phyloP scores from a whole-genome alignment of 2,329 filamentous ascomycete genomes.

The Knoxdaviesia proteae region DNA sequence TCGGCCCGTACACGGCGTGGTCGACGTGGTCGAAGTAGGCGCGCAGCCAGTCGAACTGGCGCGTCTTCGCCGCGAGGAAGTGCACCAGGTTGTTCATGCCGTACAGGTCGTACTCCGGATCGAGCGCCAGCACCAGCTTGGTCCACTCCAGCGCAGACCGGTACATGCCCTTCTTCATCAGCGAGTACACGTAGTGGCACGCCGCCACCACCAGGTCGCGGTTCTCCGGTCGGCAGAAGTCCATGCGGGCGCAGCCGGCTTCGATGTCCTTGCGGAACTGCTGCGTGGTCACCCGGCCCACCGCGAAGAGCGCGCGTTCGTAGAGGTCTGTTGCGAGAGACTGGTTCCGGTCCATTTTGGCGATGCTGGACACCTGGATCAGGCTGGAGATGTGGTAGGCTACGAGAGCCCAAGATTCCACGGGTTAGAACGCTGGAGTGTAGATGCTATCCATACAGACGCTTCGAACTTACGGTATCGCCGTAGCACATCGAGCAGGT shows the following conservation, averaged over 20 bases:
- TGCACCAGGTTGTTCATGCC: conserved; percentile 65
- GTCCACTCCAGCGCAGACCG: conserved; percentile 87
- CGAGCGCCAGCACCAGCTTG: conserved; percentile 59
- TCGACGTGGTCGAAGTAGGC: conserved; percentile 35
- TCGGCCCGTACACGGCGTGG: conserved; percentile 15
- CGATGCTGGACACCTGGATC: conserved; percentile 83
- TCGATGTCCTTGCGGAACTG: conserved; percentile 59
- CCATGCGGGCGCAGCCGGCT: conserved; percentile 58
- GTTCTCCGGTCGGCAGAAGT: conserved; percentile 70
- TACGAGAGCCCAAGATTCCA: conserved; percentile 8
- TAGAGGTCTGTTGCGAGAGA: conserved; percentile 70
- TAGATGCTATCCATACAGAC: no score
- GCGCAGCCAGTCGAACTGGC: conserved; percentile 57
- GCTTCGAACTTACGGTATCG: conserved; percentile 13
- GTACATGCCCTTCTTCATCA: conserved; percentile 82
- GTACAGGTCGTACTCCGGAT: conserved; percentile 56
- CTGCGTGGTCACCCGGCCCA: conserved; percentile 73
- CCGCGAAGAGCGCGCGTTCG: conserved; percentile 78
- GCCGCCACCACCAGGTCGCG: conserved; percentile 80
- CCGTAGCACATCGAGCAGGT: conserved; percentile 52
- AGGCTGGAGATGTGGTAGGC: conserved; percentile 84
- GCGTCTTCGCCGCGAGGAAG: conserved; percentile 61
- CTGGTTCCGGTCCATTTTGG: conserved; percentile 65
- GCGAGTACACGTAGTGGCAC: conserved; percentile 70
- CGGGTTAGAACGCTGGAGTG: no score